These are phyloP conservation scores for Hevea brasiliensis DNA, from an alignment of 345 rosid species.

Conservation along the genomic window DNA sequence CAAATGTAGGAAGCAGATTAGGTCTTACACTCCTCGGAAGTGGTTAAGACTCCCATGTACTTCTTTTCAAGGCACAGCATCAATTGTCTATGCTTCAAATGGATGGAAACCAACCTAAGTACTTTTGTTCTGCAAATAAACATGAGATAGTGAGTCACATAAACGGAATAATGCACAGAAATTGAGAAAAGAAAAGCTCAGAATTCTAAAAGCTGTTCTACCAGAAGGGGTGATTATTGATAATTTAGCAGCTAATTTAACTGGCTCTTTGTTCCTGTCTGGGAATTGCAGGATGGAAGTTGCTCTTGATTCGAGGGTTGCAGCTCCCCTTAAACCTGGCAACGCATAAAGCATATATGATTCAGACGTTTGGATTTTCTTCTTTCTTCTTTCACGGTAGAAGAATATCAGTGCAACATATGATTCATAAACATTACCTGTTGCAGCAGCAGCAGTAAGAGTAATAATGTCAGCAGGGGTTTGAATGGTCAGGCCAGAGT, in stretches of 20 bases:
- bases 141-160: background rate
- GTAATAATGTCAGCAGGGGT: constrained; percentile 7
- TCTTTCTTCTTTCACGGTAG: too few species aligned
- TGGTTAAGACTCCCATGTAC: background rate
- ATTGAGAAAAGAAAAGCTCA: background rate
- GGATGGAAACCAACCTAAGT: background rate
- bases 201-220: background rate
- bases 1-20: background rate
- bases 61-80: constrained; percentile 4
- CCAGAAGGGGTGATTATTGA: constrained; percentile 9
- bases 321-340: constrained; percentile 16
- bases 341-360: background rate
- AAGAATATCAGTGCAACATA: background rate
- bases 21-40: constrained; percentile 8
- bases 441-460: constrained; percentile 11
- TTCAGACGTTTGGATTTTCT: too few species aligned
- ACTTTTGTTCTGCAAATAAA: background rate
- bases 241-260: constrained; percentile 8
- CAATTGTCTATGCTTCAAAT: background rate
- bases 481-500: constrained; percentile 10
- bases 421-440: constrained; percentile 9
- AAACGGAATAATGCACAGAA: background rate
- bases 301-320: constrained; percentile 2
- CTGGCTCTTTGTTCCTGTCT: background rate
- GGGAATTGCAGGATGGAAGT: background rate